Base-by-base conservation (phyloP, 805 yeast genomes). In the Saccharomycopsis guyanensis region DNA sequence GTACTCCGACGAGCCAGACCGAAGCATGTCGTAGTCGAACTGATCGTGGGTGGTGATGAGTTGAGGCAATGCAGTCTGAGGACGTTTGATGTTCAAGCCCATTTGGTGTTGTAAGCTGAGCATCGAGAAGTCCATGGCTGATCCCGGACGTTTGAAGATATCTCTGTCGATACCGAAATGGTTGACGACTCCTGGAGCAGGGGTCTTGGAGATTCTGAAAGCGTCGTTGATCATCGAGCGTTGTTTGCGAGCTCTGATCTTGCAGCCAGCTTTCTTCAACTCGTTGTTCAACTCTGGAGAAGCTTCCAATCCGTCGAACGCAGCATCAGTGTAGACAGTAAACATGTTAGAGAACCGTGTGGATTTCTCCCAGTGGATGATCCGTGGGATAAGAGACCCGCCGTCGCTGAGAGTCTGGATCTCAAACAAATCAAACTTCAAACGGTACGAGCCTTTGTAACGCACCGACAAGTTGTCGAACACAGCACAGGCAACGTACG, bases 291-390 rank as follows among this genome's bases (percentile, higher is more conserved):
- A 40, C 10, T 45, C 52, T 15, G 54, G 54, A 2, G 43, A 36
- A 13, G 52, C 52, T 24, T 49, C 52, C 20, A 51, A 42, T 15
- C 54, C 54, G 20, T 51, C 52, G 43, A 51, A 51, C 15, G 52
- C 46, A 20, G 52, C 49, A 31, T 49, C 54, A 13, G 54, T 51
- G 44, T 49, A 51, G 27, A 51, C 54, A 12, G 49, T 49, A 20
- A 51, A 51, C 18, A 42, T 35, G 19, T 46, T 34, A 12, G 52
- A 42, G 23, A 32, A 45, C 5, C 43, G 15, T 18, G 50, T 36
- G 10, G 41, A 16, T 15, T 45, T 42, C 8, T 25, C 40, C 50
- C 52, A 42, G 19, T 51, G 49, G n/a, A 45, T 44, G 32, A 48
- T 25, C 19, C 40, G 39, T 6, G 54, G 50, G 10, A 29, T 22